phyloP scores from a whole-genome alignment of 176 grass and related monocot genomes.

The Leersia perrieri region DNA sequence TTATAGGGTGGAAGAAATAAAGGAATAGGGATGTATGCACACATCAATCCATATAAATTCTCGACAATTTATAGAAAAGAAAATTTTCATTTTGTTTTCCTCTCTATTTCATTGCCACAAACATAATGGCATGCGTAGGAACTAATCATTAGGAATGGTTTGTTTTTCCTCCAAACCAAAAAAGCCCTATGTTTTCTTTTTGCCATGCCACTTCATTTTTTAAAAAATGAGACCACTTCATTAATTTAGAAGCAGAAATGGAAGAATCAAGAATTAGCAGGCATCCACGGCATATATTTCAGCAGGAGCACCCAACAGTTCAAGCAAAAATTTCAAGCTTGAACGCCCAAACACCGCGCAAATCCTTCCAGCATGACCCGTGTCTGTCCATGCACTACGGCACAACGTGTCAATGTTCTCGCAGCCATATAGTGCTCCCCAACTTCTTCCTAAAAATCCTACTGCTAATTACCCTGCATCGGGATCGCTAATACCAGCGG shows the following conservation, averaged over 20 bases:
- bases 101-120: no score
- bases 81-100: no score
- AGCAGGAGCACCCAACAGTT: not conserved
- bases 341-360: not conserved
- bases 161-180: no score
- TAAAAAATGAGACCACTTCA: no score
- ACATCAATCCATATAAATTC: no score
- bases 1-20: no score
- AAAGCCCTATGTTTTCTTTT: no score
- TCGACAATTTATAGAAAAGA: no score
- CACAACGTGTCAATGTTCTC: not conserved
- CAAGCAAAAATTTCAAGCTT: not conserved
- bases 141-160: no score
- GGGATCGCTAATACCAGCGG: not conserved
- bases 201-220: no score
- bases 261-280: not conserved
- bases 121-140: no score
- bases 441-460: not conserved
- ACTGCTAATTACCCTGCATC: not conserved
- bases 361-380: not conserved
- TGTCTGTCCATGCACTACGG: not conserved
- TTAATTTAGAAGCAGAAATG: not conserved
- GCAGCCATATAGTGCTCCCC: not conserved
- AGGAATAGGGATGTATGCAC: no score
- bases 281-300: not conserved